phyloP scores from a whole-genome alignment of 805 yeast species.

The Candida sakaeoensis region DNA sequence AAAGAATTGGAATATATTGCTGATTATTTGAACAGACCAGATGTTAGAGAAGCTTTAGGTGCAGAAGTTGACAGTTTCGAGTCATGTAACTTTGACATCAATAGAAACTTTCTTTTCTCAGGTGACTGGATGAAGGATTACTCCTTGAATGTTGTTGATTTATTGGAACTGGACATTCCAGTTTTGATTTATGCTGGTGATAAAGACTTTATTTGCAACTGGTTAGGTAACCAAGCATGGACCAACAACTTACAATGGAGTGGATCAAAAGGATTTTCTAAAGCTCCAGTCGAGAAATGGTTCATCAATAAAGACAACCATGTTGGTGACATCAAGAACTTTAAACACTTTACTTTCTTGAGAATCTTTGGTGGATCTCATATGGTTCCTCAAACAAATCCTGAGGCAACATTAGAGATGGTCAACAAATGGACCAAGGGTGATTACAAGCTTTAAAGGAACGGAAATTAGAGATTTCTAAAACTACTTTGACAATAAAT shows the following conservation, averaged over 20 bases:
- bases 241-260: slow-evolving; percentile 65
- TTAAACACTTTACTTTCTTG: slow-evolving; percentile 71
- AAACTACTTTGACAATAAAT: too few relatives aligned
- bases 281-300: slow-evolving; percentile 43
- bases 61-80: slow-evolving; percentile 80
- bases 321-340: slow-evolving; percentile 74
- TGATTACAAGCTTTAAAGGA: background rate
- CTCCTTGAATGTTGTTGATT: slow-evolving; percentile 50
- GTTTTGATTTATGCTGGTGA: slow-evolving; percentile 92
- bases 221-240: slow-evolving; percentile 91
- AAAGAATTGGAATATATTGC: slow-evolving; percentile 72
- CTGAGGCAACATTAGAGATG: slow-evolving; percentile 72
- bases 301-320: slow-evolving; percentile 25
- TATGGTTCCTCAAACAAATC: slow-evolving; percentile 93
- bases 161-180: slow-evolving; percentile 69
- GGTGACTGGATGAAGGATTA: slow-evolving; percentile 95
- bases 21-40: slow-evolving; percentile 69
- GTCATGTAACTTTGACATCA: slow-evolving; percentile 75
- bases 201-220: slow-evolving; percentile 87
- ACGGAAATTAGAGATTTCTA: too few relatives aligned
- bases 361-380: slow-evolving; percentile 90
- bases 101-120: slow-evolving; percentile 73
- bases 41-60: slow-evolving; percentile 79
- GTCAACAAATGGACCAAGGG: slow-evolving; percentile 66
- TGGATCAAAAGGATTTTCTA: slow-evolving; percentile 45